These are phyloP conservation scores for Polygonum maritimum DNA, from an alignment of 148 eudicot species.

Conservation along the genomic window DNA sequence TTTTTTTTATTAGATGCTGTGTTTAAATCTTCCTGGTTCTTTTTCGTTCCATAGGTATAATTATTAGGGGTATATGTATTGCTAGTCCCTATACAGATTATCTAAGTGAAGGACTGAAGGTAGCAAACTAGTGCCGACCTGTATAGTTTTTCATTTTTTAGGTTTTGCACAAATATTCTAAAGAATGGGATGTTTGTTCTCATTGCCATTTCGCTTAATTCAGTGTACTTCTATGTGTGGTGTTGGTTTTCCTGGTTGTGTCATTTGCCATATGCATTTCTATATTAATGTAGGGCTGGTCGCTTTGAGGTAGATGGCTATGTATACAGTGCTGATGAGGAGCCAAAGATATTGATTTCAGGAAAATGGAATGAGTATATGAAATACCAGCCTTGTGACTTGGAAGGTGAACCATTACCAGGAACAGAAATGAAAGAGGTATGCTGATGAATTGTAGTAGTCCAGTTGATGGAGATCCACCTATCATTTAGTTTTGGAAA, in stretches of 20 bases:
- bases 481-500: neutral
- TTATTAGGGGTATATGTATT: neutral
- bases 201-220: neutral
- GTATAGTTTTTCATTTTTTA: neutral
- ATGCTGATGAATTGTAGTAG: neutral
- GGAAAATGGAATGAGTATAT: constrained; percentile 78
- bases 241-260: neutral
- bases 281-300: constrained; percentile 36
- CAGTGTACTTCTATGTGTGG: neutral
- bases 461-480: neutral
- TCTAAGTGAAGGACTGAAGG: neutral
- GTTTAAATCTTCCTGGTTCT: neutral
- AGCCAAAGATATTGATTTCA: constrained; percentile 69
- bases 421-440: constrained; percentile 68
- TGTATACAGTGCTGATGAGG: constrained; percentile 58
- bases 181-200: neutral
- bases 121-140: neutral
- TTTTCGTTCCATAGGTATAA: neutral
- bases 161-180: neutral
- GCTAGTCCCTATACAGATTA: neutral
- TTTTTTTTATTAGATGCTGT: neutral
- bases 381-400: constrained; percentile 68
- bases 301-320: constrained; percentile 84
- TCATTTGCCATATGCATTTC: neutral
- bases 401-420: constrained; percentile 63